A percentile compares a stretch with the other conserved stretches of the same genome.
phyloP scores from a whole-genome alignment of 2,329 filamentous ascomycete genomes.

The Exophiala aquamarina region DNA sequence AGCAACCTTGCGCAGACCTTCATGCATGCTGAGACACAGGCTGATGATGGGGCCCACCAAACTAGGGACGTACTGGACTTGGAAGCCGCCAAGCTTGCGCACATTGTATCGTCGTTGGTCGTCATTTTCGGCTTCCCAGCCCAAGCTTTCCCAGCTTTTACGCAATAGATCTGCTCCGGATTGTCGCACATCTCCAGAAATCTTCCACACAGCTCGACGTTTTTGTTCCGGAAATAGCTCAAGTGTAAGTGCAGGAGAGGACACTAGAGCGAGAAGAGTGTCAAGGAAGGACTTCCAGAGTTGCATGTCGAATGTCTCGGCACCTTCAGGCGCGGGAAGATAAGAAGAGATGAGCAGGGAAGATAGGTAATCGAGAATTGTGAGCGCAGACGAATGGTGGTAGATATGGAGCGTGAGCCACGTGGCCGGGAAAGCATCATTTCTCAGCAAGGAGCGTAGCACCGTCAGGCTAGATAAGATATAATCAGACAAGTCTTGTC shows the following conservation, averaged over 20 bases:
- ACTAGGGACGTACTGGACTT: slow-evolving; percentile 95
- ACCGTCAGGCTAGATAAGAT: slow-evolving; percentile 78
- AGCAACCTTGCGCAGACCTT: slow-evolving; percentile 83
- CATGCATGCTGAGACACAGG: slow-evolving; percentile 91
- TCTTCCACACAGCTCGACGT: slow-evolving; percentile 94
- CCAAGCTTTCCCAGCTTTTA: slow-evolving; percentile 89
- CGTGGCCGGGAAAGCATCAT: slow-evolving; percentile 81
- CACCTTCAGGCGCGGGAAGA: slow-evolving; percentile 85
- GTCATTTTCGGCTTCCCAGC: slow-evolving; percentile 86
- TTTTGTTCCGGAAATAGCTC: slow-evolving; percentile 98
- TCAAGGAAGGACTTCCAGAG: slow-evolving; percentile 93
- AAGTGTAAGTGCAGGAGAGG: slow-evolving; percentile 81
- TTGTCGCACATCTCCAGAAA: slow-evolving; percentile 92
- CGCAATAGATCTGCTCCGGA: slow-evolving; percentile 83
- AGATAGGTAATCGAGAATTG: slow-evolving; percentile 78
- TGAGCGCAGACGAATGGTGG: slow-evolving; percentile 87
- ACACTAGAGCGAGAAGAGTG: slow-evolving; percentile 82
- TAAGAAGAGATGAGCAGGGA: slow-evolving; percentile 78
- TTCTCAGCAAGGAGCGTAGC: slow-evolving; percentile 83
- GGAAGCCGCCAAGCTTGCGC: slow-evolving; percentile 87
- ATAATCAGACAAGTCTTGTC: slow-evolving; percentile 42
- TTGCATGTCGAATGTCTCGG: slow-evolving; percentile 87
- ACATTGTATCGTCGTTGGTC: slow-evolving; percentile 77
- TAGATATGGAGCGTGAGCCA: slow-evolving; percentile 95
- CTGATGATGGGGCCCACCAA: slow-evolving; percentile 90